phyloP scores from a whole-genome alignment of 306 rosid genomes.

The Oxytropis ochrocephala region DNA sequence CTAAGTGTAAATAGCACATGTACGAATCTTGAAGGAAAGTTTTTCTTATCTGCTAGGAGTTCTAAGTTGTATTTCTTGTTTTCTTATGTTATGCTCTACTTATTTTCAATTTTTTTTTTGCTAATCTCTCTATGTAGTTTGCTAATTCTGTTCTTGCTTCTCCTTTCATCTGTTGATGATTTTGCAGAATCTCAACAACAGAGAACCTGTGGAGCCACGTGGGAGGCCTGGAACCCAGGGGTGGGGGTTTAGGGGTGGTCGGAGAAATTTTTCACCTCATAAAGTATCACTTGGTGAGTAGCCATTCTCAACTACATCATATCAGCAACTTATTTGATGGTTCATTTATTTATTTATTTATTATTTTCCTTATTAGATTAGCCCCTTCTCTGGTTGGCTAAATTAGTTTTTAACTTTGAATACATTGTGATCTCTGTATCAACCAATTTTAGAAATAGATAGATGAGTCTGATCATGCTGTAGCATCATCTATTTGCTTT shows the following conservation, averaged over 20 bases:
- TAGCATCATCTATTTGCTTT: conserved; percentile 13
- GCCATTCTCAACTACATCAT: conserved; percentile 6
- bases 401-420: conserved; percentile 9
- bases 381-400: not conserved
- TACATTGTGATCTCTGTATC: not conserved
- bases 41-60: not conserved
- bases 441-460: conserved; percentile 11
- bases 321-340: not conserved
- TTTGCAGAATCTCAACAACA: conserved; percentile 69
- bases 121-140: not conserved
- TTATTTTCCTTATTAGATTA: conserved; percentile 1
- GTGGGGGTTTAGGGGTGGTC: conserved; percentile 75
- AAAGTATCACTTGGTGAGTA: conserved; percentile 57
- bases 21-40: not conserved
- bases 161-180: conserved; percentile 6
- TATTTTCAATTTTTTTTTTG: not conserved
- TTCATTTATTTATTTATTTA: not conserved
- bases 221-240: conserved; percentile 77
- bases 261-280: conserved; percentile 56
- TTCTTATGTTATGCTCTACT: not conserved
- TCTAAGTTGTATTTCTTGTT: conserved; percentile 1
- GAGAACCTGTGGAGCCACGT: conserved; percentile 64
- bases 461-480: not conserved
- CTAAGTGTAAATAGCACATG: not conserved
- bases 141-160: conserved; percentile 15